phyloP scores from a whole-genome alignment of 176 grass and related monocot genomes.

The Musa acuminata region DNA sequence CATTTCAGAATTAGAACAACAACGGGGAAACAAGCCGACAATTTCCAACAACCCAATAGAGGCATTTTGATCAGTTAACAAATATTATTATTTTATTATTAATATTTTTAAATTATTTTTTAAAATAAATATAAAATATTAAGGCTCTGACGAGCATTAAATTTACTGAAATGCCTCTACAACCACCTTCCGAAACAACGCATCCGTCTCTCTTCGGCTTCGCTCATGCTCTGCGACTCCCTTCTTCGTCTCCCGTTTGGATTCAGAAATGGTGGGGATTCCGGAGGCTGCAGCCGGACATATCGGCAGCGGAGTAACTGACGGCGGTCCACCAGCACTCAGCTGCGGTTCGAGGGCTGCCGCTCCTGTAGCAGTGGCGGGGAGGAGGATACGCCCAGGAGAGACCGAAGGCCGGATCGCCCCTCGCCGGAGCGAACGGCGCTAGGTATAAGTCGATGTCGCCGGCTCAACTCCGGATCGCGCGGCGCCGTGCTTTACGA shows the following conservation, averaged over 20 bases:
- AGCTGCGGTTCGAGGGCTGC: slow-evolving; percentile 1
- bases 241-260: neutral
- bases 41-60: neutral
- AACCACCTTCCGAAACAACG: too few relatives aligned
- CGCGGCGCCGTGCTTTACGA: slow-evolving; percentile 76
- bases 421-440: slow-evolving; percentile 24
- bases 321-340: neutral
- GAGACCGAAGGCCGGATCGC: neutral
- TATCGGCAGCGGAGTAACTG: neutral
- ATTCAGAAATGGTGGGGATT: slow-evolving; percentile 10
- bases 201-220: neutral
- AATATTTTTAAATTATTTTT: too few relatives aligned
- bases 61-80: neutral
- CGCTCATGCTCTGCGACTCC: neutral
- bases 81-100: too few relatives aligned
- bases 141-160: too few relatives aligned
- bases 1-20: neutral
- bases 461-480: slow-evolving; percentile 74
- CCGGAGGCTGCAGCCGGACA: neutral
- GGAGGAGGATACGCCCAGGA: neutral
- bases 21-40: neutral
- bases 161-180: too few relatives aligned
- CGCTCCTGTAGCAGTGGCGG: neutral
- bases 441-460: slow-evolving; percentile 97
- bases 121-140: too few relatives aligned